These are phyloP conservation scores for Gossypium trilobum DNA, from an alignment of 441 rosid species.

Conservation along the genomic window DNA sequence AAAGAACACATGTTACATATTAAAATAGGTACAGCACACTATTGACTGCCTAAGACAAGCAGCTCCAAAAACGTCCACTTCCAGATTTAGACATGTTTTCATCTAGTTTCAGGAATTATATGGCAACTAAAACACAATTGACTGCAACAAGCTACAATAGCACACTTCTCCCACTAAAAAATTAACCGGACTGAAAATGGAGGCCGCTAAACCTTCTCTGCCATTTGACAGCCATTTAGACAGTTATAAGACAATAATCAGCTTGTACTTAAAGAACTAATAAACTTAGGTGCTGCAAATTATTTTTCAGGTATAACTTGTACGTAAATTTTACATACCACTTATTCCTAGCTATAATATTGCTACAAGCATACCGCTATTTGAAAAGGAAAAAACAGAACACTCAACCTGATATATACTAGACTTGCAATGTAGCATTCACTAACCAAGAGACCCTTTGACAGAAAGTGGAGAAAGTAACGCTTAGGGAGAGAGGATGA, in stretches of 20 bases:
- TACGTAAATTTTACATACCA: neutral
- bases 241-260: neutral
- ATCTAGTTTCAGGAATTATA: slow-evolving; percentile 2
- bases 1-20: slow-evolving; percentile 20
- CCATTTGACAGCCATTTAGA: slow-evolving; percentile 5
- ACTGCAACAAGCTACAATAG: neutral
- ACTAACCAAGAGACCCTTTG: neutral
- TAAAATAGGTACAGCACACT: slow-evolving; percentile 13
- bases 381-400: slow-evolving; percentile 1
- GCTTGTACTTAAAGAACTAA: neutral
- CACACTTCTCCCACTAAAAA: neutral
- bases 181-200: neutral
- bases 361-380: neutral
- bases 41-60: neutral
- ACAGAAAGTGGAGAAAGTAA: neutral
- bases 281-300: slow-evolving; percentile 1
- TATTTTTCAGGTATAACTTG: neutral
- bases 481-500: neutral
- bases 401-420: neutral
- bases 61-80: slow-evolving; percentile 1
- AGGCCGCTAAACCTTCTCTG: neutral
- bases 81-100: neutral
- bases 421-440: neutral
- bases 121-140: neutral
- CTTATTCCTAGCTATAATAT: neutral